Conservation (phyloP, 306 rosid genomes). For the Ormosia emarginata region DNA sequence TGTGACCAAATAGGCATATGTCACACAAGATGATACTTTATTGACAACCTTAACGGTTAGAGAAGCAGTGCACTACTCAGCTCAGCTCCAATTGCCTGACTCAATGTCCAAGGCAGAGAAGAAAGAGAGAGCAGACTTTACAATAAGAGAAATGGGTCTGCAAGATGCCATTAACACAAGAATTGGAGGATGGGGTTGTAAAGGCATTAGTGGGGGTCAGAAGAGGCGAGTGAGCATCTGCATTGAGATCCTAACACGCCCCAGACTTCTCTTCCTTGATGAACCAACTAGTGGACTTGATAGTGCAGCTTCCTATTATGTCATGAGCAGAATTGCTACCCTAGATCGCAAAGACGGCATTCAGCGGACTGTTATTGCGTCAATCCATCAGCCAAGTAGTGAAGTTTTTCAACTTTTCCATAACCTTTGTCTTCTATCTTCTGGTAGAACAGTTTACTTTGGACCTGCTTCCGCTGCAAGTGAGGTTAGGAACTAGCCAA, state of each 20-base stretch:
- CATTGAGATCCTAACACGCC: slow-evolving; percentile 43
- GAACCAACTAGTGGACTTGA: slow-evolving; percentile 67
- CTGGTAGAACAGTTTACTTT: slow-evolving; percentile 58
- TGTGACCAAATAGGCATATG: slow-evolving; percentile 32
- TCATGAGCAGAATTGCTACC: slow-evolving; percentile 55
- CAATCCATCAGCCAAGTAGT: slow-evolving; percentile 70
- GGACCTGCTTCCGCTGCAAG: slow-evolving; percentile 61
- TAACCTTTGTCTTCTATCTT: slow-evolving; percentile 60
- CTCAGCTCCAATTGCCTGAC: slow-evolving; percentile 44
- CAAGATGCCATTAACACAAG: slow-evolving; percentile 45
- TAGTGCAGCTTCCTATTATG: slow-evolving; percentile 80
- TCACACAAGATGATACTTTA: slow-evolving; percentile 41
- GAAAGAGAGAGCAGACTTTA: slow-evolving; percentile 35
- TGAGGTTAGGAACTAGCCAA: slow-evolving; percentile 31
- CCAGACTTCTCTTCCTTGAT: slow-evolving; percentile 46
- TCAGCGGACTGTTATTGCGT: slow-evolving; percentile 47
- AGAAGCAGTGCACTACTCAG: slow-evolving; percentile 49
- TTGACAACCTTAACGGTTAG: slow-evolving; percentile 34
- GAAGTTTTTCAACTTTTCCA: slow-evolving; percentile 71
- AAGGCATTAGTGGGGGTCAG: slow-evolving; percentile 51
- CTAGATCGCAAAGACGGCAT: slow-evolving; percentile 23
- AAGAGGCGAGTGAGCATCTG: slow-evolving; percentile 49
- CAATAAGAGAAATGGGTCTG: slow-evolving; percentile 46
- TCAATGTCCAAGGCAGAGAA: slow-evolving; percentile 39
- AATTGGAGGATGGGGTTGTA: slow-evolving; percentile 51